phyloP scores from a whole-genome alignment of 2,329 filamentous ascomycete genomes.

The Neocatenulostroma microsporum region DNA sequence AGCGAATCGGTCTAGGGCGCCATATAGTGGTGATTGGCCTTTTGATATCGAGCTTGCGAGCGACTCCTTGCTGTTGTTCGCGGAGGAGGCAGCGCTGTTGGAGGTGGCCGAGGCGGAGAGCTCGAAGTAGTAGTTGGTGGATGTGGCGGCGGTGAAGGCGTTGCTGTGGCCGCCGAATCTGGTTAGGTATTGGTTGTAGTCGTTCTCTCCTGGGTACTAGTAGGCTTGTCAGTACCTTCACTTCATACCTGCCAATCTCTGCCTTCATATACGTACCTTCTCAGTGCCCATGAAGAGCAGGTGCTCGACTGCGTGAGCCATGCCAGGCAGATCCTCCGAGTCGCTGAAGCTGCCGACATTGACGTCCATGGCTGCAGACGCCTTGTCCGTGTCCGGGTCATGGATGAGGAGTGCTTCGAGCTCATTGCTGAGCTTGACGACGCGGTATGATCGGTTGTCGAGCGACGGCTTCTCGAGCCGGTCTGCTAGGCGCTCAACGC shows the following conservation, averaged over 20 bases:
- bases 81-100: constrained; percentile 42
- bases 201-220: constrained; percentile 86
- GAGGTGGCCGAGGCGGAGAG: constrained; percentile 66
- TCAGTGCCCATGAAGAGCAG: constrained; percentile 97
- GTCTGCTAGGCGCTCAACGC: constrained; percentile 46
- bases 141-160: constrained; percentile 85
- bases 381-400: constrained; percentile 92
- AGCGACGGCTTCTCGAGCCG: constrained; percentile 72
- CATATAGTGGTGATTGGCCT: constrained; percentile 59
- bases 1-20: constrained; percentile 81
- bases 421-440: constrained; percentile 76
- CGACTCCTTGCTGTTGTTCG: constrained; percentile 30
- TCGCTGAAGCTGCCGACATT: constrained; percentile 96
- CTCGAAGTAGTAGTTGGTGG: constrained; percentile 98
- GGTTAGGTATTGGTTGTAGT: constrained; percentile 87
- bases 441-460: constrained; percentile 80
- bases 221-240: constrained; percentile 15
- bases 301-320: constrained; percentile 95
- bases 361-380: constrained; percentile 88
- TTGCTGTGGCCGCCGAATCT: constrained; percentile 88
- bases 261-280: constrained; percentile 50
- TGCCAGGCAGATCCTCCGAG: constrained; percentile 79
- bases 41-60: constrained; percentile 26
- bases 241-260: constrained; percentile 3
- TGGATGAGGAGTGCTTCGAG: constrained; percentile 89